Base-by-base conservation (phyloP, 2,329 filamentous ascomycete species). In the Chrysosporium queenslandicum region DNA sequence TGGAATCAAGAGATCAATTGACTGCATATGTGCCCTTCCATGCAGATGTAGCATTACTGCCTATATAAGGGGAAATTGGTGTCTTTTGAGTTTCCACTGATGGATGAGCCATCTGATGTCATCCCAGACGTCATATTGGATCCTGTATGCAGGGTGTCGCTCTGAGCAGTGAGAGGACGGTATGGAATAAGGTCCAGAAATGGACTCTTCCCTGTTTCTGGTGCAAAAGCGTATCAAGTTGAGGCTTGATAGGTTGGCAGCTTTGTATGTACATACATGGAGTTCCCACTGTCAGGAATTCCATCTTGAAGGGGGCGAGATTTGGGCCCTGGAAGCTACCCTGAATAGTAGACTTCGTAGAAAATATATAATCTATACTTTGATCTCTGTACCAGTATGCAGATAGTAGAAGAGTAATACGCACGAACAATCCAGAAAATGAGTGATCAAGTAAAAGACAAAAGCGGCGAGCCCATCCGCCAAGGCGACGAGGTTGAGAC, bases 401-500 rank as follows among this genome's bases (percentile, higher is more conserved):
- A n/a, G n/a, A n/a, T n/a, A n/a, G n/a, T n/a, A n/a, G n/a, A n/a
- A 40, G 16, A 40, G 36, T 8, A 20, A 8, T 20, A n/a, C n/a
- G n/a, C n/a, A n/a, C 34, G 18, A n/a, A 37, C 4, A 37, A 2
- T n/a, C 29, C 40, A 25, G 14, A 27, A 43, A 27, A 43, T 48
- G 45, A 48, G 45, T 12, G 45, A 29, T 1, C 36, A 50, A 34
- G 34, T 50, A 2, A 40, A 50, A 41, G 47, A 42, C 36, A 42
- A 50, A n/a, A 30, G 21, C 7, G 47, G 47, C 25, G 16, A 50
- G 25, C 21, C 47, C 18, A 50, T 50, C 36, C 37, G n/a, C 16
- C 32, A 50, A 39, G 47, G 47, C 5, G 47, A 50, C n/a, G 16
- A 32, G 16, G 47, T 50, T n/a, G 47, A 40, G 47, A 50, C 47